Evolutionary conservation across 2,329 filamentous ascomycete genomes (phyloP).

Genomic region (Cladosporium sp.): DNA sequence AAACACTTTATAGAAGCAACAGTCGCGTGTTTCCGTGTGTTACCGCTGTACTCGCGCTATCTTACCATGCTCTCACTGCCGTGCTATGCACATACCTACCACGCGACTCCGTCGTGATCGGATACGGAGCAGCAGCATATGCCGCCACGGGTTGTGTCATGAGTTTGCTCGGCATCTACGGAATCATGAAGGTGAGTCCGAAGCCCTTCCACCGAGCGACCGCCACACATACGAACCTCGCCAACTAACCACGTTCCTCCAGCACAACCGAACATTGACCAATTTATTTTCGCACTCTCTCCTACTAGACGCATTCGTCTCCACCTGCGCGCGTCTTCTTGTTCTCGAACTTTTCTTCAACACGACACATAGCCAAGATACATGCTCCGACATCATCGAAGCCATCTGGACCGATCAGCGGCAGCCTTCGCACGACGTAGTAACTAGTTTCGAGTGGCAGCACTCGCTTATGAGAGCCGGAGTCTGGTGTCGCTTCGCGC

Average conservation of each 20-base stretch:
- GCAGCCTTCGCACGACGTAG: slow-evolving; percentile 6
- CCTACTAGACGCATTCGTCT: slow-evolving; percentile 8
- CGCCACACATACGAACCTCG: not conserved
- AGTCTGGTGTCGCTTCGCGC: slow-evolving; percentile 5
- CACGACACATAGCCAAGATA: slow-evolving; percentile 10
- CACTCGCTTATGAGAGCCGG: slow-evolving; percentile 1
- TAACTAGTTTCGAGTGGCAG: slow-evolving; percentile 3
- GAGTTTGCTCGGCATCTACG: slow-evolving; percentile 10
- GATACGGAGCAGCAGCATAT: slow-evolving; percentile 8
- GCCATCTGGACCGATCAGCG: slow-evolving; percentile 11
- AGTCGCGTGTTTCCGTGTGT: not conserved
- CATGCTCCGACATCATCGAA: slow-evolving; percentile 10
- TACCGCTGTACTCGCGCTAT: not conserved
- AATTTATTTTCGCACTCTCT: slow-evolving; percentile 9
- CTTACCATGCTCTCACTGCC: slow-evolving; percentile 10
- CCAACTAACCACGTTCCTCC: not conserved
- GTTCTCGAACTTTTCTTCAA: slow-evolving; percentile 8
- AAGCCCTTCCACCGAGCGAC: not conserved
- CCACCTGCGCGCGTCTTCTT: slow-evolving; percentile 8
- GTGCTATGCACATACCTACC: slow-evolving; percentile 9
- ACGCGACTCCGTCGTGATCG: slow-evolving; percentile 3
- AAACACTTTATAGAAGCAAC: not conserved
- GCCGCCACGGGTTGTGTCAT: slow-evolving; percentile 4
- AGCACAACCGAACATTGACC: slow-evolving; percentile 9
- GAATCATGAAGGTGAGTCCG: slow-evolving; percentile 4